Base-by-base conservation (phyloP, 139 green algal genomes). In the Tetraselmis striata region DNA sequence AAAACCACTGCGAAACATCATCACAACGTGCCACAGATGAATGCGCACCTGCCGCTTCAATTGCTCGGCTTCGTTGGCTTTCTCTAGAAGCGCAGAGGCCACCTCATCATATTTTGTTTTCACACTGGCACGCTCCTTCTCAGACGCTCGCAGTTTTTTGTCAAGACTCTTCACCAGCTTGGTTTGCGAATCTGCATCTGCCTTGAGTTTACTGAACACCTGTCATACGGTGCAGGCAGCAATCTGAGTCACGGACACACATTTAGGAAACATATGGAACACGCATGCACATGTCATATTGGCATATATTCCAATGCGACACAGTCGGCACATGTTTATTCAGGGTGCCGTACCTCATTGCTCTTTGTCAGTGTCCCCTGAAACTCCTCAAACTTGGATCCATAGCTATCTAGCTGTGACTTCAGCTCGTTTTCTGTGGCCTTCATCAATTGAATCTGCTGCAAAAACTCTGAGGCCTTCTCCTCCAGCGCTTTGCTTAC, bases 171-270 rank as follows among this genome's bases (percentile, higher is more conserved):
- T 67, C 45, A 67, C 45, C 11, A 67, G 45, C 86, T 90, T 89
- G 78, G 32, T 59, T 0, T 30, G 26, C 24, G 31, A 30, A 29
- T 89, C 86, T 31, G 84, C 31, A 31, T 89, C 83, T 23, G 81
- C 82, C 74, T 84, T 84, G 59, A 87, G 67, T 30, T 67, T 83
- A 5, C 31, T 77, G 74, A 89, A 89, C 59, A 84, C 83, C 86
- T 89, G 76, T 2, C 28, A 24, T 31, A 11, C 31, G 78, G 78
- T 1, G 26, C 1, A 29, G 32, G 74, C 25, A 28, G n/a, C 25
- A 2, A 28, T 28, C 74, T 2, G 5, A 77, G 5, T 77, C 74
- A n/a, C n/a, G n/a, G n/a, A n/a, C n/a, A n/a, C n/a, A n/a, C n/a
- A n/a, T n/a, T n/a, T n/a, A n/a, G n/a, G n/a, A n/a, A n/a, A n/a